A percentile compares a stretch with the other conserved stretches of the same genome.
These are phyloP conservation scores for Mycena olivaceomarginata DNA, from an alignment of 768 basidiomycete genomes.

Conservation along the genomic window DNA sequence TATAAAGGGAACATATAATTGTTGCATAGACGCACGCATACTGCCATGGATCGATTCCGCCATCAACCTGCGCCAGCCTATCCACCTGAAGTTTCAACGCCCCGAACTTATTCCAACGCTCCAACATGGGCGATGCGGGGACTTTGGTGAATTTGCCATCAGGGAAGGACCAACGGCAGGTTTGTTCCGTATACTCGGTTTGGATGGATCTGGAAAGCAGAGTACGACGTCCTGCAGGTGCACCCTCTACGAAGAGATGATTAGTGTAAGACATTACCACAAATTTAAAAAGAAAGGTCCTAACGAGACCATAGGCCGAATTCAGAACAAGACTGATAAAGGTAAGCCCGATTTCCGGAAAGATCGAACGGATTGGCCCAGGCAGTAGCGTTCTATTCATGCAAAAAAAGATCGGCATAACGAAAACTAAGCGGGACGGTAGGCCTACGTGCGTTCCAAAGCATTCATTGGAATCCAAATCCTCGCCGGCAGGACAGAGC, in stretches of 20 bases:
- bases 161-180: conserved; percentile 28
- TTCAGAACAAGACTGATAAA: conserved; percentile 34
- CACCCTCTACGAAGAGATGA: conserved; percentile 18
- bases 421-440: conserved; percentile 8
- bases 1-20: conserved; percentile 10
- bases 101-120: conserved; percentile 42
- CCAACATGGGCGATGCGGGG: conserved; percentile 28
- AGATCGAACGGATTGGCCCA: conserved; percentile 30
- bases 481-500: conserved; percentile 35
- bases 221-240: conserved; percentile 27
- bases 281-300: conserved; percentile 9
- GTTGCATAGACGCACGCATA: conserved; percentile 30
- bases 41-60: conserved; percentile 37
- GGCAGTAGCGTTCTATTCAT: conserved; percentile 24
- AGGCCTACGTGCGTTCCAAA: conserved; percentile 35
- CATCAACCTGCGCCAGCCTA: conserved; percentile 37
- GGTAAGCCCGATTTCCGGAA: conserved; percentile 34
- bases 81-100: conserved; percentile 26
- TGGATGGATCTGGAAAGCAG: conserved; percentile 31
- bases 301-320: conserved; percentile 30
- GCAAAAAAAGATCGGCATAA: conserved; percentile 16
- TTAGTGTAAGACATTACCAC: conserved; percentile 4
- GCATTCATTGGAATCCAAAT: conserved; percentile 36
- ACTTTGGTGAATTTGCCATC: conserved; percentile 21
- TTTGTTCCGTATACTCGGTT: conserved; percentile 11